Conservation (phyloP, 345 rosid genomes). For the Eucalyptus curtisii region DNA sequence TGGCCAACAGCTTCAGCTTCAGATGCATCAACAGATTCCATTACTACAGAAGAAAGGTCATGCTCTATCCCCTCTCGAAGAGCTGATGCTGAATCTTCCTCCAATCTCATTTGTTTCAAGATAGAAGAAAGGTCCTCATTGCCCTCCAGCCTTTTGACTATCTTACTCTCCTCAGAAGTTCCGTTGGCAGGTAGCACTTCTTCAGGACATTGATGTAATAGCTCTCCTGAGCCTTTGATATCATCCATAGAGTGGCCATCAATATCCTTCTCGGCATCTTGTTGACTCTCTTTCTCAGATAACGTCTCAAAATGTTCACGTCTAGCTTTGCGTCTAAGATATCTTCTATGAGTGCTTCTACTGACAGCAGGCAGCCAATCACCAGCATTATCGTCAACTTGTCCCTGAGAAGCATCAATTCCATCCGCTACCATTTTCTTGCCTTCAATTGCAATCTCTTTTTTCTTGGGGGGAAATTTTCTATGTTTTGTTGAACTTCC, state of each 20-base stretch:
- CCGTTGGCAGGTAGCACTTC: neutral
- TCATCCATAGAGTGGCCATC: slow-evolving; percentile 5
- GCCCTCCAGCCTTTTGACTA: slow-evolving; percentile 1
- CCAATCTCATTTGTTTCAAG: slow-evolving; percentile 60
- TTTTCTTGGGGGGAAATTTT: slow-evolving; percentile 44
- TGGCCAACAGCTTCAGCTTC: slow-evolving; percentile 8
- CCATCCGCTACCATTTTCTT: slow-evolving; percentile 86
- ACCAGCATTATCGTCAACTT: slow-evolving; percentile 43
- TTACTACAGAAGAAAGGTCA: neutral
- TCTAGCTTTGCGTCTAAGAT: slow-evolving; percentile 63
- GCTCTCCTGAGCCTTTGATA: neutral
- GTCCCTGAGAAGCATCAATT: slow-evolving; percentile 80
- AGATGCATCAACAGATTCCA: slow-evolving; percentile 4
- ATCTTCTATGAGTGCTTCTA: slow-evolving; percentile 82
- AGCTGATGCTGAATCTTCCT: slow-evolving; percentile 36
- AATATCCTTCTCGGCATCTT: slow-evolving; percentile 23
- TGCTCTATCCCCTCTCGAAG: slow-evolving; percentile 19
- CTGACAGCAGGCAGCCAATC: slow-evolving; percentile 94
- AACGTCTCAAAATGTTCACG: slow-evolving; percentile 37
- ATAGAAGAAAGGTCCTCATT: slow-evolving; percentile 31
- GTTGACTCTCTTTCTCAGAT: slow-evolving; percentile 47
- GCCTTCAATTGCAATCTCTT: slow-evolving; percentile 58
- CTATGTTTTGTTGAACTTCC: slow-evolving; percentile 24
- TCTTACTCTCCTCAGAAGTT: slow-evolving; percentile 14
- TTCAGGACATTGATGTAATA: neutral